Evolutionary conservation across 176 grass and related monocot genomes (phyloP), one percentile per base, ranked within the genome.

Genomic region (Oryza meyeriana): DNA sequence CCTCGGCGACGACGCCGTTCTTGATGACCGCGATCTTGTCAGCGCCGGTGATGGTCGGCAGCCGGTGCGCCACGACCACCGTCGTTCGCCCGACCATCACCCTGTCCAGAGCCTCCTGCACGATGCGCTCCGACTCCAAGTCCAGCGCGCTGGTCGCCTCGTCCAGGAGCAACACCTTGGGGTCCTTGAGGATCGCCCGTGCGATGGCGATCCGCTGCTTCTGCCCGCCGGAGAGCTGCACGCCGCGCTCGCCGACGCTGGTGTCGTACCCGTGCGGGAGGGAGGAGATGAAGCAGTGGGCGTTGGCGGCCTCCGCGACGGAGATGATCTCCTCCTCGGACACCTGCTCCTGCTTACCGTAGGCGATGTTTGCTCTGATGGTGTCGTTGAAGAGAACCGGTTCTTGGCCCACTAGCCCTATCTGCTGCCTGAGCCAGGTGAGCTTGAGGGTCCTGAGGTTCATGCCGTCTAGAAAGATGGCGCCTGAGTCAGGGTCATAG

Each of bases 121-220:
- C 90, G 59, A 78, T 40, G 14, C 83, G 86, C 85, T 91, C 90
- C 14, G 90, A 88, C 50, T 91, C 89, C 2, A 85, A 85, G 18
- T 91, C 89, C 66, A 91, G 72, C 3, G 89, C 89, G 31, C 89
- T 91, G 12, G 90, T 91, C 1, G 90, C 90, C 47, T 91, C 90
- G 39, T 91, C 90, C n/a, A 91, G 78, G 16, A 91, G 86, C 30
- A 91, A 74, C 78, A 91, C 28, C 66, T 58, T 82, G 10, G 88
- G 88, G 41, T 90, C 73, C 78, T 68, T 85, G 17, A 90, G 79
- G 57, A 90, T 66, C 8, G 88, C 91, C 86, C 91, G 88, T 3
- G 91, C 88, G 17, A 94, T 94, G 47, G 91, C 88, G 22, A 94
- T 94, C 24, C 91, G 81, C 66, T 90, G 91, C 88, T 90, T 90